phyloP scores from a whole-genome alignment of 805 yeast species.

The Saccharomyces paradoxus region DNA sequence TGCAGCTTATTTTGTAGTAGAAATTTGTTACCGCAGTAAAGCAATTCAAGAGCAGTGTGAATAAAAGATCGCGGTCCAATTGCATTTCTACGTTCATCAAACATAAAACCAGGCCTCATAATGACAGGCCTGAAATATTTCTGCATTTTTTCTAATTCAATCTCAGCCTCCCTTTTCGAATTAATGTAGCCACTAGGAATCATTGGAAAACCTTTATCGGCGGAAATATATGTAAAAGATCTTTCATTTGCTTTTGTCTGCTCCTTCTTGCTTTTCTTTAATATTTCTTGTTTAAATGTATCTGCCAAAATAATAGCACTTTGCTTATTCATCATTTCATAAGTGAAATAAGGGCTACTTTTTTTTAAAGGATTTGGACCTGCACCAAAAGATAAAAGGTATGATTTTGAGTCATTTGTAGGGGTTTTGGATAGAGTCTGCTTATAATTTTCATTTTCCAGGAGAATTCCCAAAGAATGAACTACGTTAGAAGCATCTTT shows the following conservation, averaged over 20 bases:
- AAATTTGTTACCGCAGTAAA: slow-evolving; percentile 37
- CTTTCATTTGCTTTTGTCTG: slow-evolving; percentile 20
- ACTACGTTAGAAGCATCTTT: slow-evolving; percentile 57
- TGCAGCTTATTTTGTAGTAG: slow-evolving; percentile 34
- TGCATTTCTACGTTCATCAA: slow-evolving; percentile 42
- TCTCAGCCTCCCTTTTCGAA: slow-evolving; percentile 74
- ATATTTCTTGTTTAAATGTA: slow-evolving; percentile 34
- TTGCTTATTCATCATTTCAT: slow-evolving; percentile 58
- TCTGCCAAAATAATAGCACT: slow-evolving; percentile 61
- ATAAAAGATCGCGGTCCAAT: slow-evolving; percentile 23
- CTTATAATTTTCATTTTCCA: slow-evolving; percentile 67
- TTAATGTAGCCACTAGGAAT: slow-evolving; percentile 64
- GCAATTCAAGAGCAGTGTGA: slow-evolving; percentile 36
- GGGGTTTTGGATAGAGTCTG: slow-evolving; percentile 12
- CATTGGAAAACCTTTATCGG: slow-evolving; percentile 62
- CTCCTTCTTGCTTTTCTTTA: slow-evolving; percentile 5
- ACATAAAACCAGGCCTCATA: slow-evolving; percentile 80
- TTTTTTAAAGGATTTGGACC: slow-evolving; percentile 54
- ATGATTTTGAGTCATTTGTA: slow-evolving; percentile 2
- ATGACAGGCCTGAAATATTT: slow-evolving; percentile 48
- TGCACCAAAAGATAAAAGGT: slow-evolving; percentile 17
- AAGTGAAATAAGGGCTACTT: slow-evolving; percentile 33
- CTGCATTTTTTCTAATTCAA: slow-evolving; percentile 38
- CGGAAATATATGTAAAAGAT: slow-evolving; percentile 69
- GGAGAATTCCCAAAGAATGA: slow-evolving; percentile 70